Evolutionary conservation across 495 filamentous ascomycete genomes (phyloP), one percentile per base, ranked within the genome.

Genomic region (Lentithecium fluviatile): DNA sequence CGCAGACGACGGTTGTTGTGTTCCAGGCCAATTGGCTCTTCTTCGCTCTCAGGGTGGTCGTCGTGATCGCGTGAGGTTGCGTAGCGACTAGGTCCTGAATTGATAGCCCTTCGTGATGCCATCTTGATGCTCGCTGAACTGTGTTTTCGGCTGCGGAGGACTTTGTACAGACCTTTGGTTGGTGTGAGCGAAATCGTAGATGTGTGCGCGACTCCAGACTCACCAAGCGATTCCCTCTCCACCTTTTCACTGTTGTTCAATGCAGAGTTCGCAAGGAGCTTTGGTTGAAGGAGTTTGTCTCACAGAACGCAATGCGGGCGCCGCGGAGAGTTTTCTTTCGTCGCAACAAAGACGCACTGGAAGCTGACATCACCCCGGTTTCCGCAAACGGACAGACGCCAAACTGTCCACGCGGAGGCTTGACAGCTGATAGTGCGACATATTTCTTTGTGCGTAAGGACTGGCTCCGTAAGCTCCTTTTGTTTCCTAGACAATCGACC

Each of bases 331-430:
- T 49, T 48, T 60, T 42, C 49, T 49, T 59, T 59, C 47, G 59
- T 29, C 23, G 12, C 17, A 54, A 66, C 52, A 66, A 66, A 66
- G 62, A 40, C 45, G 37, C 42, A 40, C 48, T 23, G 53, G 52
- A 61, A 62, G 58, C 52, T 47, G 58, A 58, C 58, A 48, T 3
- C 15, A 49, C 46, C 36, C 36, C 47, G 3, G 21, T 45, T 56
- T 56, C 64, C 58, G 64, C 58, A 66, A 66, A 60, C 64, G 53
- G 51, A 42, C 52, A 24, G 17, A 20, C 15, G 24, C 23, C 6
- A 19, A 15, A 26, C 11, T n/a, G 11, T 40, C 52, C 36, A 13
- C n/a, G 32, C 19, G 12, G 21, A n/a, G 2, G 13, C 19, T 21
- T 55, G 19, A 21, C 21, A 25, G 20, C 52, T 24, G 32, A 43